phyloP scores from a whole-genome alignment of 2,329 filamentous ascomycete species.

The Rosellinia necatrix region DNA sequence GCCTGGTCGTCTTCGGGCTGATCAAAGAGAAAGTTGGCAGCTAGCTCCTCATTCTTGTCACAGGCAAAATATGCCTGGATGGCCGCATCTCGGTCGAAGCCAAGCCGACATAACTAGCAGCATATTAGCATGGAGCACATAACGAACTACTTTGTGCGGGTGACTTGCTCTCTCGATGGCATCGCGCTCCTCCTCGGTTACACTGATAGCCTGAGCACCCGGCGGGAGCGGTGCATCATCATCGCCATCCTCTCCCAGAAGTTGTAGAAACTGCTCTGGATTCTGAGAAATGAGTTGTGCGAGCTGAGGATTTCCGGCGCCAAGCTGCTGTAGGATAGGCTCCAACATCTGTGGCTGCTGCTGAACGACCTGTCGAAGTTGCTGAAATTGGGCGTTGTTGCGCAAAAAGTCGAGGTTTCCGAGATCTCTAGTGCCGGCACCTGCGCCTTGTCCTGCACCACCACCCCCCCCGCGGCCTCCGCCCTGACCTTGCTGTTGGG shows the following conservation, averaged over 20 bases:
- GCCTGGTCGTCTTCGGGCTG: slow-evolving; percentile 85
- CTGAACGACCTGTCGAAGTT: slow-evolving; percentile 94
- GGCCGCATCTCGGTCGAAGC: slow-evolving; percentile 89
- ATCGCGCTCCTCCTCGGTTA: slow-evolving; percentile 95
- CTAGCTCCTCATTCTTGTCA: slow-evolving; percentile 98
- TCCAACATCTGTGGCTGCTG: slow-evolving; percentile 98
- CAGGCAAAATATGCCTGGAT: slow-evolving; percentile 99
- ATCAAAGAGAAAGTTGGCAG: slow-evolving; percentile 97
- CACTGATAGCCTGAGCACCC: slow-evolving; percentile 84
- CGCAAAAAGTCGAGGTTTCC: slow-evolving; percentile 91
- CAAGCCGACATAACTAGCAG: slow-evolving; percentile 80
- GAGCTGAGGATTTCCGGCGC: slow-evolving; percentile 90
- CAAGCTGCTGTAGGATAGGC: slow-evolving; percentile 94
- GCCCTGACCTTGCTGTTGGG: slow-evolving; percentile 65
- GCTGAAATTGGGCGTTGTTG: slow-evolving; percentile 96
- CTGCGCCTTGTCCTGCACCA: slow-evolving; percentile 52
- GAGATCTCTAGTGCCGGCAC: slow-evolving; percentile 56
- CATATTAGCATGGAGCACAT: slow-evolving; percentile 18
- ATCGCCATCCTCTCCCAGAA: slow-evolving; percentile 86
- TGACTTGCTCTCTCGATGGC: slow-evolving; percentile 87
- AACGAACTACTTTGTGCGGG: slow-evolving; percentile 4
- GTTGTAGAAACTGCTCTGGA: slow-evolving; percentile 88
- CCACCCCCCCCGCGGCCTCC: slow-evolving; percentile 49
- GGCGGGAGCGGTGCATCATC: slow-evolving; percentile 84
- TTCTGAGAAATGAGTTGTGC: slow-evolving; percentile 90